phyloP scores from a whole-genome alignment of 345 rosid genomes.

The Euphorbia pulcherrima region DNA sequence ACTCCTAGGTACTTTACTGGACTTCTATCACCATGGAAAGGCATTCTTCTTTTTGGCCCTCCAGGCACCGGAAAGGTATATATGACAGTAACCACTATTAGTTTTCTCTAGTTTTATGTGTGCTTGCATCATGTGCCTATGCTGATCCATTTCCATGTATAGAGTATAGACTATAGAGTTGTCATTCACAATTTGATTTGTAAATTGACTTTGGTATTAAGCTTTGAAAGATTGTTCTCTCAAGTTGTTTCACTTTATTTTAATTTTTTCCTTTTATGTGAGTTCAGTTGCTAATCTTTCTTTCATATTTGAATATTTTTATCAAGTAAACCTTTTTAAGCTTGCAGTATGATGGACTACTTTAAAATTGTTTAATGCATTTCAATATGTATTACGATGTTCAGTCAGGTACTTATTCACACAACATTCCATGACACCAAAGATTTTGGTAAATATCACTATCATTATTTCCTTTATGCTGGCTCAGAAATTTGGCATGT shows the following conservation, averaged over 20 bases:
- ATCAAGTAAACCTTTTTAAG: background rate
- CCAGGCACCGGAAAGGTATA: conserved; percentile 97
- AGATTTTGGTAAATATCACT: background rate
- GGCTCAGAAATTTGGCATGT: background rate
- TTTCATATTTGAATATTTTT: background rate
- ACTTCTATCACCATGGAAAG: conserved; percentile 97
- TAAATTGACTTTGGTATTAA: background rate
- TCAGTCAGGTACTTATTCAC: background rate
- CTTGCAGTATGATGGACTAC: background rate
- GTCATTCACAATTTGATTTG: background rate
- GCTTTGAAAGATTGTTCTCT: background rate
- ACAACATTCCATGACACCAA: background rate
- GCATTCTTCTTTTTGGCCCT: conserved; percentile 97
- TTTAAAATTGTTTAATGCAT: background rate
- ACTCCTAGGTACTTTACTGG: conserved; percentile 81
- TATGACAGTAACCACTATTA: conserved; percentile 1
- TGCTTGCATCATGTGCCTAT: background rate
- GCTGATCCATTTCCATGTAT: background rate
- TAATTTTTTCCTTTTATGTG: background rate
- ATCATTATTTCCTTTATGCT: background rate
- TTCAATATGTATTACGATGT: no score
- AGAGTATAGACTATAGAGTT: no score
- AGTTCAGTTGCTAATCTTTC: background rate
- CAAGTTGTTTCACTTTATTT: background rate
- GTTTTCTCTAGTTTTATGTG: background rate